Percentiles rank a stretch among this genome's conserved stretches.
Conservation (phyloP, 2,329 filamentous ascomycete species). For the Diplodia corticola region DNA sequence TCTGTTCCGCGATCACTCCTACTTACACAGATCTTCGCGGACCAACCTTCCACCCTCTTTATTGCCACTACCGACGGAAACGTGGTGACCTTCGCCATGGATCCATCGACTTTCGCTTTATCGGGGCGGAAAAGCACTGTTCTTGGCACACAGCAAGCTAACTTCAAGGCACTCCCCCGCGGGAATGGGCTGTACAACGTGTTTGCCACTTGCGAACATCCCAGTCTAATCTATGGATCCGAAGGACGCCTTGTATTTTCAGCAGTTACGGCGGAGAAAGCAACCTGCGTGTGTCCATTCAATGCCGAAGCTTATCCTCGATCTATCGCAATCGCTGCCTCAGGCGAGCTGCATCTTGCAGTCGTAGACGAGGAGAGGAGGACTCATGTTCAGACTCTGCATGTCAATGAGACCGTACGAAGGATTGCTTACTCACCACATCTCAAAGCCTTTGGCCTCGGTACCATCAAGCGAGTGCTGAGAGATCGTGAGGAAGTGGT, state of each 20-base stretch:
- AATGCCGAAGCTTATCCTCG: conserved; percentile 77
- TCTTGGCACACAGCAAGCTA: conserved; percentile 81
- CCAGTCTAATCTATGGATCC: conserved; percentile 86
- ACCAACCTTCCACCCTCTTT: conserved; percentile 74
- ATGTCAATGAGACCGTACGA: conserved; percentile 78
- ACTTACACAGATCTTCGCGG: conserved; percentile 70
- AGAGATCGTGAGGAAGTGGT: conserved; percentile 71
- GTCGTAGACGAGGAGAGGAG: conserved; percentile 79
- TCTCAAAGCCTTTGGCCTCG: conserved; percentile 81
- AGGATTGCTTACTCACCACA: conserved; percentile 80
- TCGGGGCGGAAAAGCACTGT: conserved; percentile 77
- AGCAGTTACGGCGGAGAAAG: conserved; percentile 86
- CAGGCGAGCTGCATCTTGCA: conserved; percentile 74
- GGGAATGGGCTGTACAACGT: conserved; percentile 69
- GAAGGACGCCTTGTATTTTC: conserved; percentile 90
- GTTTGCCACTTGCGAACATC: conserved; percentile 91
- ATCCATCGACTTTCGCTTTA: conserved; percentile 61
- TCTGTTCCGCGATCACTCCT: conserved; percentile 82
- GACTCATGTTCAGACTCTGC: conserved; percentile 82
- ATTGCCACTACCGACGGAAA: conserved; percentile 91
- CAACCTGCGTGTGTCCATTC: conserved; percentile 78
- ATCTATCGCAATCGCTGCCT: conserved; percentile 78
- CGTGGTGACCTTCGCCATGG: conserved; percentile 79
- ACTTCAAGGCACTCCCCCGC: conserved; percentile 74
- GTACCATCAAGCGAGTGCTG: conserved; percentile 76